phyloP scores from a whole-genome alignment of 2,329 filamentous ascomycete genomes.

The Neonectria neomacrospora region DNA sequence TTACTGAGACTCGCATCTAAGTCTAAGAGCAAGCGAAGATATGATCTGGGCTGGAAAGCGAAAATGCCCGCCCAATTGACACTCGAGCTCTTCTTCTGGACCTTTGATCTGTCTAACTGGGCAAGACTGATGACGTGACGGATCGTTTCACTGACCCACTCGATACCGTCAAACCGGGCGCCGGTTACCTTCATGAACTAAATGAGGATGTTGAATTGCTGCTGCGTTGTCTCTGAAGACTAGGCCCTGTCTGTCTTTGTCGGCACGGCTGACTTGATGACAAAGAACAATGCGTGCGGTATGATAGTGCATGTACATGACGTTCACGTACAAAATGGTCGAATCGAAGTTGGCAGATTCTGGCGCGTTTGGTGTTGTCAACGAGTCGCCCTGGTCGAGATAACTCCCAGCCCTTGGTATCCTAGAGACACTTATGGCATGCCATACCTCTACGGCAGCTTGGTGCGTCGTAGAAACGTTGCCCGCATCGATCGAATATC shows the following conservation, averaged over 20 bases:
- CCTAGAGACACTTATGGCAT: not conserved
- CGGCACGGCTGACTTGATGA: conserved; percentile 50
- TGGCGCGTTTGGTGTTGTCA: not conserved
- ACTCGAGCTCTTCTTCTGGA: not conserved
- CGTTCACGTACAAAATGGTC: conserved; percentile 55
- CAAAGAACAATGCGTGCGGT: conserved; percentile 55
- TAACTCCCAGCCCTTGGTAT: not conserved
- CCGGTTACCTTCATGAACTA: conserved; percentile 55
- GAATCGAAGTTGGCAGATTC: conserved; percentile 47
- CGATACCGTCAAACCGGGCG: conserved; percentile 56
- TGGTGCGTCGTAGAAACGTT: conserved; percentile 4
- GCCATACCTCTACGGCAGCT: no score
- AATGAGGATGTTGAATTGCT: conserved; percentile 54
- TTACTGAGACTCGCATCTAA: conserved; percentile 15
- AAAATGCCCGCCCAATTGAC: conserved; percentile 15
- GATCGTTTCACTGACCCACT: conserved; percentile 55
- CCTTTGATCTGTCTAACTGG: not conserved
- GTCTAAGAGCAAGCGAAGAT: conserved; percentile 8
- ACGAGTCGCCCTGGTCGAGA: not conserved
- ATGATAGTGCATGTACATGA: conserved; percentile 62
- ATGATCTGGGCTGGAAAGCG: conserved; percentile 9
- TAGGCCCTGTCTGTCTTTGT: conserved; percentile 42
- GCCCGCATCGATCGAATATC: conserved; percentile 8
- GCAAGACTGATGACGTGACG: conserved; percentile 49
- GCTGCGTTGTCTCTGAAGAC: conserved; percentile 47